These are phyloP conservation scores for Xylona heveae DNA, from an alignment of 495 filamentous ascomycete genomes.

Conservation along the genomic window DNA sequence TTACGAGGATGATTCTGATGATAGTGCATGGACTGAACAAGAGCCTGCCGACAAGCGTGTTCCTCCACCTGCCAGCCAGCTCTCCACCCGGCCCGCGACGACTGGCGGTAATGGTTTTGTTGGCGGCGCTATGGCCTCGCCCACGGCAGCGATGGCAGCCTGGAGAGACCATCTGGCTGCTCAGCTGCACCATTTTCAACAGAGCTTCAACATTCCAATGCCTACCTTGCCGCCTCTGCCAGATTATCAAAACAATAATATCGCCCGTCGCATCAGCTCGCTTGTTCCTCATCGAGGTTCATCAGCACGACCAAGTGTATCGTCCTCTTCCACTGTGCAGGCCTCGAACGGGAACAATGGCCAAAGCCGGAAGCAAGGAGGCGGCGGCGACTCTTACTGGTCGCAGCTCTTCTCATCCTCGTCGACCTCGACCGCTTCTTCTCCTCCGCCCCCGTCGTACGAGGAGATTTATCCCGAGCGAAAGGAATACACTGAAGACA, in stretches of 20 bases:
- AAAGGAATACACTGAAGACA: constrained; percentile 18
- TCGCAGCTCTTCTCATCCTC: constrained; percentile 41
- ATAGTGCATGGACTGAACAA: no score
- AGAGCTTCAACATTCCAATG: constrained; percentile 36
- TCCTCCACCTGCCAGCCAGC: no score
- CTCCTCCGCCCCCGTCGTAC: constrained; percentile 48
- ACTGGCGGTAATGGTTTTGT: not conserved
- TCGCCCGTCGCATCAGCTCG: constrained; percentile 53
- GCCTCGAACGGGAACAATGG: constrained; percentile 27
- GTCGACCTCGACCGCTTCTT: constrained; percentile 16
- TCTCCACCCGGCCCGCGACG: not conserved
- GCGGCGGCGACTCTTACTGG: constrained; percentile 42
- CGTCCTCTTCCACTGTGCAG: constrained; percentile 16
- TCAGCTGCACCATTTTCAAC: constrained; percentile 65
- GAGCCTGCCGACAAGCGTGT: no score
- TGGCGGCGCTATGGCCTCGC: not conserved
- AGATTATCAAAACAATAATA: constrained; percentile 44
- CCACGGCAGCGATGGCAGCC: constrained; percentile 39
- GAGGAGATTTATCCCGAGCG: constrained; percentile 52
- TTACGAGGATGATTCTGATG: constrained; percentile 17
- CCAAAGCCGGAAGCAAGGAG: no score
- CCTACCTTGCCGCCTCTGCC: constrained; percentile 35
- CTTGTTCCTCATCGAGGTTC: constrained; percentile 38
- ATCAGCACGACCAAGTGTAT: constrained; percentile 17
- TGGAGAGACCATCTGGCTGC: constrained; percentile 56